Percentiles rank a stretch among this genome's conserved stretches.
These are phyloP conservation scores for Suillus luteus DNA, from an alignment of 768 basidiomycete species.

Conservation along the genomic window DNA sequence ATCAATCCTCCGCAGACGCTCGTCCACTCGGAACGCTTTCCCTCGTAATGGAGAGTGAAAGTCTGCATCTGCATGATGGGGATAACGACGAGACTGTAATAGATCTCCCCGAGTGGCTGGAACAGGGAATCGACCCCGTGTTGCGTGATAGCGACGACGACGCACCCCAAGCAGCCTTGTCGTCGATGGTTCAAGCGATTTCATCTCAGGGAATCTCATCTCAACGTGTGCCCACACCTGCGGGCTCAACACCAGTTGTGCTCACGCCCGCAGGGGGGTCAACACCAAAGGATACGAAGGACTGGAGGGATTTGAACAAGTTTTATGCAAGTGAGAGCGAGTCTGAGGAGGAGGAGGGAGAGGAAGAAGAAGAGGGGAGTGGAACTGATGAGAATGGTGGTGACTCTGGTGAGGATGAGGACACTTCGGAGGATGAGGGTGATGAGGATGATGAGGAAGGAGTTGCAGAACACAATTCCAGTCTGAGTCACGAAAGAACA, in stretches of 20 bases:
- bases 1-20: constrained; percentile 36
- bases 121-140: constrained; percentile 77
- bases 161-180: constrained; percentile 16
- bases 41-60: constrained; percentile 55
- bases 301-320: constrained; percentile 64
- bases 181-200: constrained; percentile 34
- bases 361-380: constrained; percentile 26
- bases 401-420: constrained; percentile 26
- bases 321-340: constrained; percentile 61
- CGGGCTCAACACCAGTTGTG: constrained; percentile 47
- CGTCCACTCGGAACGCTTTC: constrained; percentile 67
- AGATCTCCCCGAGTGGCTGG: constrained; percentile 81
- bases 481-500: not conserved
- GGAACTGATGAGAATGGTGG: constrained; percentile 25
- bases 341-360: constrained; percentile 32
- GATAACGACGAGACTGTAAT: constrained; percentile 26
- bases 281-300: constrained; percentile 47
- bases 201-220: constrained; percentile 37
- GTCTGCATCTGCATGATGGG: constrained; percentile 43
- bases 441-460: constrained; percentile 24
- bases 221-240: constrained; percentile 32
- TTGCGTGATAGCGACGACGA: constrained; percentile 74
- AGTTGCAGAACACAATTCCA: constrained; percentile 2
- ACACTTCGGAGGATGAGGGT: constrained; percentile 30
- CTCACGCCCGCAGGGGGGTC: constrained; percentile 56